Evolutionary conservation across 1,139 yeast species (phyloP).

Genomic region (Schwanniomyces etchellsii): DNA sequence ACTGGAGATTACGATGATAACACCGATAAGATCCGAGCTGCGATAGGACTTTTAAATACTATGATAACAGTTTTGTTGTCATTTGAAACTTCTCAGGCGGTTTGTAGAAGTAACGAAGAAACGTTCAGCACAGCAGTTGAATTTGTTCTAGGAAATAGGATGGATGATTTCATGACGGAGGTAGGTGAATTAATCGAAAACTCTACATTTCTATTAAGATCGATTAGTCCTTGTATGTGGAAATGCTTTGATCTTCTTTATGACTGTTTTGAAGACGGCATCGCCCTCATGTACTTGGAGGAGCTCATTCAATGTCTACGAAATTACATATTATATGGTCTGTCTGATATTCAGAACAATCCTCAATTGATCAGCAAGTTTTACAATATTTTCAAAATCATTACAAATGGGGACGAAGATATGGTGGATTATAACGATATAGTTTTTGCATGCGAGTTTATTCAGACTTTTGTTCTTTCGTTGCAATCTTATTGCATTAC

Average conservation of each 20-base stretch:
- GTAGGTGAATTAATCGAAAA: conserved; percentile 82
- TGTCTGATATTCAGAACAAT: conserved; percentile 35
- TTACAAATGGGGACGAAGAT: conserved; percentile 29
- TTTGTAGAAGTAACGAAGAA: conserved; percentile 63
- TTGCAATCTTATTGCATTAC: conserved; percentile 35
- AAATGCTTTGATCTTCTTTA: conserved; percentile 53
- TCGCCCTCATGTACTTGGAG: conserved; percentile 60
- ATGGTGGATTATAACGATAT: conserved; percentile 46
- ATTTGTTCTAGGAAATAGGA: conserved; percentile 54
- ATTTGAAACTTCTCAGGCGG: conserved; percentile 73
- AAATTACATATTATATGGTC: conserved; percentile 74
- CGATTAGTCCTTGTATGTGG: conserved; percentile 77
- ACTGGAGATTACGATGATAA: conserved; percentile 43
- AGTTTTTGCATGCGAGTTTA: conserved; percentile 45
- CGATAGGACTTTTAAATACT: conserved; percentile 80
- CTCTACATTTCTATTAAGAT: conserved; percentile 69
- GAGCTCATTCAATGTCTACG: conserved; percentile 74
- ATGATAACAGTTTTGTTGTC: conserved; percentile 82
- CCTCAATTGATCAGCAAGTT: conserved; percentile 17
- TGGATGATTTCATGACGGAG: conserved; percentile 81
- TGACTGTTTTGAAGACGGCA: conserved; percentile 48
- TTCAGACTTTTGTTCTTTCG: conserved; percentile 49
- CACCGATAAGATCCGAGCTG: conserved; percentile 83
- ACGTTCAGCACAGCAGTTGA: conserved; percentile 70
- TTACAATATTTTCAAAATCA: conserved; percentile 32